A percentile compares a stretch with the other conserved stretches of the same genome.
Evolutionary conservation across 2,329 filamentous ascomycete species (phyloP).

Genomic region (Fusarium neocosmosporiellum): DNA sequence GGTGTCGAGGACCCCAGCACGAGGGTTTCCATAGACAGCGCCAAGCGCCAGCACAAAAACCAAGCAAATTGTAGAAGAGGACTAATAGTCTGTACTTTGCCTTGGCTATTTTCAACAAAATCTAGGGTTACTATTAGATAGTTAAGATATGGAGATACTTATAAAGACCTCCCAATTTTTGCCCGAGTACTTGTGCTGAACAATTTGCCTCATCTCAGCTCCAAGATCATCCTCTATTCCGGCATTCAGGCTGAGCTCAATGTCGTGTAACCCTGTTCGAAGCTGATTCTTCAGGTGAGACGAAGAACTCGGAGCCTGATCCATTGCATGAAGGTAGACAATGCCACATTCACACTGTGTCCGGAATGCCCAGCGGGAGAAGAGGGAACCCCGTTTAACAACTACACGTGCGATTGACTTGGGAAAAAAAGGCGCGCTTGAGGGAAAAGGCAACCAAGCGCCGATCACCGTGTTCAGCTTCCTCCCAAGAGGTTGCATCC

Average conservation of each 20-base stretch:
- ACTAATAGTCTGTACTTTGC: no score
- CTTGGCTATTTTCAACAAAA: background rate
- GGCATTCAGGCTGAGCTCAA: background rate
- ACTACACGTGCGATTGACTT: background rate
- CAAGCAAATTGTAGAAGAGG: no score
- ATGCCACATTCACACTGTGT: background rate
- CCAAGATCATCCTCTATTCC: background rate
- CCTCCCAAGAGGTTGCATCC: background rate
- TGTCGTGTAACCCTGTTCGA: background rate
- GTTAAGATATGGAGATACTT: background rate
- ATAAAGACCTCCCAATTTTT: background rate
- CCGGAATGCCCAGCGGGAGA: background rate
- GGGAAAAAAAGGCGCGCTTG: background rate
- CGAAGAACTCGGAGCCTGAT: background rate
- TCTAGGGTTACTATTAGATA: background rate
- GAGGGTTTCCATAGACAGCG: no score
- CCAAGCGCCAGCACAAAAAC: no score
- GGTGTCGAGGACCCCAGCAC: background rate
- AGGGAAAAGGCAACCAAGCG: background rate
- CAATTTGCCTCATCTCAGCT: background rate
- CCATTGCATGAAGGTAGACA: background rate
- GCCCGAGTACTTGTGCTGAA: background rate
- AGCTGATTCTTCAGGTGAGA: background rate
- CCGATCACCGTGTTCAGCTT: background rate
- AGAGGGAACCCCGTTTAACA: background rate